Evolutionary conservation across 1,284 basidiomycete genomes (phyloP).

Genomic region (Cutaneotrichosporon sp.): DNA sequence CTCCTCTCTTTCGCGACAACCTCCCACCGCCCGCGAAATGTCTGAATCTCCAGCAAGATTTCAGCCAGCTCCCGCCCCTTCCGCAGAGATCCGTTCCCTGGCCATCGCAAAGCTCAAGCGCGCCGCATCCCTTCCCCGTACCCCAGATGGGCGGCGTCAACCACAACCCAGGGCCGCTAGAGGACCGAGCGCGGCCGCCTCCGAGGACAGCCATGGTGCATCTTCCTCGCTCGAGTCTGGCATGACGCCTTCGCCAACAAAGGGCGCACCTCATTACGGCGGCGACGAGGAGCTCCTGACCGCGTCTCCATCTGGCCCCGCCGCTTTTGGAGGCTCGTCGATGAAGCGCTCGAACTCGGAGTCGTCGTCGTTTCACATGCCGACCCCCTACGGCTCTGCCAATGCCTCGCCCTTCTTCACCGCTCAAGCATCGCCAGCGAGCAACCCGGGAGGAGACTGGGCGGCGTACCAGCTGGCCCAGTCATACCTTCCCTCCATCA

Average conservation of each 20-base stretch:
- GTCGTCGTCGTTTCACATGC: conserved; percentile 37
- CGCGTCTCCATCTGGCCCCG: conserved; percentile 30
- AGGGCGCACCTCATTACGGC: conserved; percentile 14
- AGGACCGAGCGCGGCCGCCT: conserved; percentile 7
- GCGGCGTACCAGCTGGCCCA: conserved; percentile 44
- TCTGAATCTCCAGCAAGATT: conserved; percentile 13
- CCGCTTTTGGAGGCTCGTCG: conserved; percentile 18
- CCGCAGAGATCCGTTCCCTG: conserved; percentile 60
- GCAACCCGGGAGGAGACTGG: conserved; percentile 36
- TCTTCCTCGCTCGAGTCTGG: not conserved
- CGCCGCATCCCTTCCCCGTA: conserved; percentile 81
- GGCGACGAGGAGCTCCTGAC: conserved; percentile 43
- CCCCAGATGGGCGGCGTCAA: conserved; percentile 79
- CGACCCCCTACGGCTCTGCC: conserved; percentile 27
- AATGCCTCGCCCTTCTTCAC: conserved; percentile 24
- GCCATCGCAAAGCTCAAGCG: conserved; percentile 87
- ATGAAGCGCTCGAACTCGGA: conserved; percentile 46
- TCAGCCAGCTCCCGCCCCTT: conserved; percentile 16
- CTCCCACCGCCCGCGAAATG: conserved; percentile 4
- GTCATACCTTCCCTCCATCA: conserved; percentile 43
- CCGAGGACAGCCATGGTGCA: conserved; percentile 12
- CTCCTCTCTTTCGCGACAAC: not conserved
- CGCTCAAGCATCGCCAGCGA: conserved; percentile 26
- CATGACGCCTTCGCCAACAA: conserved; percentile 13
- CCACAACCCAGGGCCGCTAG: conserved; percentile 61